These are phyloP conservation scores for Termitomyces sp. DNA, from an alignment of 768 basidiomycete species.

Conservation along the genomic window DNA sequence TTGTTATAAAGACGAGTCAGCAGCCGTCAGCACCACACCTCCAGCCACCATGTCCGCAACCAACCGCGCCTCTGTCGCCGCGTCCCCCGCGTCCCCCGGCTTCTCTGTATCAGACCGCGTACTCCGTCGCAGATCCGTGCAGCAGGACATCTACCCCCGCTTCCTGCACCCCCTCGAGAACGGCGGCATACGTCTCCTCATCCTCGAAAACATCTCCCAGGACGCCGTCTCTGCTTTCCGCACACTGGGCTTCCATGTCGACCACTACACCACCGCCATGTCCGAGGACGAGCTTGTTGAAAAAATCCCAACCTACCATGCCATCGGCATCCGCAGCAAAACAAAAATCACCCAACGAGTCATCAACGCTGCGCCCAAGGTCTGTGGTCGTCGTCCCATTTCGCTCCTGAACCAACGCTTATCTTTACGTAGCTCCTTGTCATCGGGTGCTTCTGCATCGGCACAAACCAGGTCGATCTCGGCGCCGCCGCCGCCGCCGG, in stretches of 20 bases:
- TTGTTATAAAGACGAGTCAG: conserved; percentile 6
- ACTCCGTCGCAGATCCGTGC: conserved; percentile 25
- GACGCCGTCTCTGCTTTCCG: conserved; percentile 81
- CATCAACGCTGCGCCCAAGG: conserved; percentile 83
- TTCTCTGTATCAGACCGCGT: conserved; percentile 40
- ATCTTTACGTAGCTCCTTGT: conserved; percentile 65
- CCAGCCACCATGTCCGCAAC: conserved; percentile 32
- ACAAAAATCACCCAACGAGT: conserved; percentile 93
- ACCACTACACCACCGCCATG: conserved; percentile 80
- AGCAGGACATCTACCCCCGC: conserved; percentile 40
- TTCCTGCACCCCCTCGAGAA: conserved; percentile 81
- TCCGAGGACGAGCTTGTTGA: conserved; percentile 91
- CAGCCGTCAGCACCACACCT: too few species aligned
- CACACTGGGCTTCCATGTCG: conserved; percentile 85
- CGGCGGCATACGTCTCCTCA: conserved; percentile 71
- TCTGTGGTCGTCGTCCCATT: conserved; percentile 28
- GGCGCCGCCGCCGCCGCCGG: conserved; percentile 76
- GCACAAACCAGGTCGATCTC: conserved; percentile 97
- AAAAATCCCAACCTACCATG: conserved; percentile 81
- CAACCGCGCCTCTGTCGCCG: conserved; percentile 40
- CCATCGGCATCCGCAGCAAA: conserved; percentile 95
- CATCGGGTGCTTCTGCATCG: conserved; percentile 99
- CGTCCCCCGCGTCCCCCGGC: conserved; percentile 38
- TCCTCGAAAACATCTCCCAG: conserved; percentile 93
- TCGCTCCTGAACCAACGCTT: neutral